phyloP scores from a whole-genome alignment of 257 asterid species.

The Henckelia pumila region DNA sequence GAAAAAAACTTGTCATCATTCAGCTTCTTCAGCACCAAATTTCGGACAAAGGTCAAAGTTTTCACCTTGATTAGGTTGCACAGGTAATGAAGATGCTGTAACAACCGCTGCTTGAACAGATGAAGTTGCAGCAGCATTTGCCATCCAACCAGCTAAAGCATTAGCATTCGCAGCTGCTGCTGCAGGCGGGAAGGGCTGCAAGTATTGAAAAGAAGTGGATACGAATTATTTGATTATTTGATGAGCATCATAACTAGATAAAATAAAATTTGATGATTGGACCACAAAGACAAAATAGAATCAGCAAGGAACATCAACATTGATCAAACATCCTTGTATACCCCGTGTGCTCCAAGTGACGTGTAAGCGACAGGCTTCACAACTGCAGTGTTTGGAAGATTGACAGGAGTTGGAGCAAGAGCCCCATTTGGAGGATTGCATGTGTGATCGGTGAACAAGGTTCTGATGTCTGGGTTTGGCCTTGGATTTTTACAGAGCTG shows the following conservation, averaged over 20 bases:
- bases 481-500: constrained; percentile 96
- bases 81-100: constrained; percentile 85
- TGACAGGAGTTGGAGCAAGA: constrained; percentile 73
- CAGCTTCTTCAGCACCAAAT: constrained; percentile 21
- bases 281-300: constrained; percentile 18
- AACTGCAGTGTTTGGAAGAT: constrained; percentile 72
- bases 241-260: not conserved
- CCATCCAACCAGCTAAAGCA: constrained; percentile 99
- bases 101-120: constrained; percentile 97
- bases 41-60: constrained; percentile 11
- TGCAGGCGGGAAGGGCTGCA: constrained; percentile 89
- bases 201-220: constrained; percentile 28
- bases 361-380: constrained; percentile 71
- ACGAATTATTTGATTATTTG: not conserved
- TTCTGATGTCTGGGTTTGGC: constrained; percentile 94
- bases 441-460: constrained; percentile 81
- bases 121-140: constrained; percentile 89
- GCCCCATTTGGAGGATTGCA: constrained; percentile 87
- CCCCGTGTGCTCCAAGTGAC: constrained; percentile 93
- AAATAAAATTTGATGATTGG: constrained; percentile 10
- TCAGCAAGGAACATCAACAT: not conserved
- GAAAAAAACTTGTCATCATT: not conserved
- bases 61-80: constrained; percentile 82
- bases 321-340: constrained; percentile 20
- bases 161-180: constrained; percentile 81